Evolutionary conservation across 352 stramenopile genomes (phyloP), one percentile per base, ranked within the genome.

Genomic region (Phytophthora sojae): DNA sequence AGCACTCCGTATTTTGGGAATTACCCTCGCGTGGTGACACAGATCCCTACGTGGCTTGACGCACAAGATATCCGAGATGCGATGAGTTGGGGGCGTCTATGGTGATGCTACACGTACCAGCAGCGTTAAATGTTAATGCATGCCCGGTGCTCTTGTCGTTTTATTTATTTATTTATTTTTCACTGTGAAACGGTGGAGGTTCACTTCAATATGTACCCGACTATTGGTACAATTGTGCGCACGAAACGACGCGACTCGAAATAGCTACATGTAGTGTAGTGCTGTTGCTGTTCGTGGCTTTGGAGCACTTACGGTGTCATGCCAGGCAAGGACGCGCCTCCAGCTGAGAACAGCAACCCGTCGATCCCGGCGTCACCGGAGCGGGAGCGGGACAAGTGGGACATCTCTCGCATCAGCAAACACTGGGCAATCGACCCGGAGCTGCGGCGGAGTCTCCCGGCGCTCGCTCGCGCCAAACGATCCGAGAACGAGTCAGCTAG

Each of bases 381-480:
- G 62, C 56, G 35, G 14, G 37, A 44, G 17, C 42, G 53, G 14
- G 64, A 68, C 39, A 64, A 59, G 30, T 94, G 87, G 87, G 82
- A 93, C 35, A 92, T 94, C 67, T 88, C 79, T 29, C 78, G 85
- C 9, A 66, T 94, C 61, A 93, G 89, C 73, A 85, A 86, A 44
- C 82, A 81, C 64, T 94, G 87, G 87, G 83, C 85, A 58, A 94
- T 92, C 65, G 84, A 92, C 57, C 29, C 69, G 7, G 85, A 93
- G 17, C 71, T 93, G 32, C 69, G 69, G 21, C 81, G 83, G 26
- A 88, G 66, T 25, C 69, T 94, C 30, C 87, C 85, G 7, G 79
- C 76, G 11, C 82, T 94, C 15, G 87, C 81, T 12, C 82, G 85
- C 6, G 50, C 67, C 26, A 90, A 87, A 57, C 79, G 85, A 19